Base-by-base conservation (phyloP, 768 basidiomycete genomes). In the Mycena pura region DNA sequence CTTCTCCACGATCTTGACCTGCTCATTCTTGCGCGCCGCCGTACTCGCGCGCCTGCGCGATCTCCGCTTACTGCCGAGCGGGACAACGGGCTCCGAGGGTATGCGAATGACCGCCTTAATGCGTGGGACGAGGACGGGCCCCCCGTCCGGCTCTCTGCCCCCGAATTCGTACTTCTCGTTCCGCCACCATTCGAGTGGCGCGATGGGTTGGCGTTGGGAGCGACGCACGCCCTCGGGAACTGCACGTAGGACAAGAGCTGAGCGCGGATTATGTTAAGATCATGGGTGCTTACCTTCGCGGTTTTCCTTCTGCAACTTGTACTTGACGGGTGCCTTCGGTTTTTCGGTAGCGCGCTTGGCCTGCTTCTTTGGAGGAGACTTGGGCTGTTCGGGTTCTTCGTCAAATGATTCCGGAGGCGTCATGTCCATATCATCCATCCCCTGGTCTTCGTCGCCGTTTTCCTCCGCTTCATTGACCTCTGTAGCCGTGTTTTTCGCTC, bases 111-210 rank as follows among this genome's bases (percentile, higher is more conserved):
- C 87, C 63, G 88, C 90, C 67, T 85, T 85, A 69, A 94, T 90
- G 25, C 84, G 83, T 1, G 91, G 85, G 11, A 91, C 88, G 25
- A 84, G 79, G 21, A 82, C 76, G 9, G 76, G 62, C 22, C 79
- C 84, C 7, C 81, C 80, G 5, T 82, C 76, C 13, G 67, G 60
- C 3, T 70, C 65, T 11, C 71, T 68, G 51, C 87, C 83, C 6
- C 89, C 90, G 68, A 94, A 98, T 2, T 95, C 88, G 22, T 94
- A 84, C 63, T 87, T 89, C 76, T 99, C 96, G 66, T 87, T 86
- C n/a, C 95, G 86, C 96, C 96, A 99, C 80, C 84, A 96, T 38
- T 93, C 91, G 32, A 99, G 79, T 5, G 96, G 96, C 47, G 77
- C 77, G 67, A 86, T 87, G 29, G 86, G 86, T 52, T 83, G 78